Evolutionary conservation across 2,329 filamentous ascomycete genomes (phyloP), one percentile per base, ranked within the genome.

Genomic region (Pseudopithomyces chartarum): DNA sequence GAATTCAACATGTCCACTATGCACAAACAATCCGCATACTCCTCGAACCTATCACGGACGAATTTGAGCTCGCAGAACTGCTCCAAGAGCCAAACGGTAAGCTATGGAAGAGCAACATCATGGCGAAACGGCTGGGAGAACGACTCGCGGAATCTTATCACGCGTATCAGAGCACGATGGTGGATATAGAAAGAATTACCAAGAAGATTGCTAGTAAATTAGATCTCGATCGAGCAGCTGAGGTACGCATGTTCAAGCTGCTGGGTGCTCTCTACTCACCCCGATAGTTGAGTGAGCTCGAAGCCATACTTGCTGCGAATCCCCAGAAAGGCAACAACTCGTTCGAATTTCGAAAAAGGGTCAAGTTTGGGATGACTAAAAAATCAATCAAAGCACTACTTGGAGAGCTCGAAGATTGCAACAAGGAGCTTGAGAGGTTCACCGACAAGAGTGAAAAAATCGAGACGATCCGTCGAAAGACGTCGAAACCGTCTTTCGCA

Each of bases 361-460:
- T 75, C 1, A 64, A 63, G 6, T 76, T 76, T 52, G 70, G 70
- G 3, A 76, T 75, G 73, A 69, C 60, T 39, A 76, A 75, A 56
- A 75, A 74, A 55, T 69, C 59, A 15, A 69, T 76, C 44, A 75
- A 74, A 47, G 64, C 62, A 20, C 56, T 75, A 11, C 57, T 76
- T 3, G 71, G 74, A 50, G 69, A 76, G 55, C 58, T 76, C 19
- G 68, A 74, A 34, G 71, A 74, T 2, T 76, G 73, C 63, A 76
- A 75, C 49, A 74, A 73, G 34, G 72, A 76, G 48, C 63, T 76
- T 3, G 74, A 76, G 50, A 66, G 74, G 13, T 75, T 76, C 38
- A 75, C 73, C 0, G 69, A 75, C 29, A 70, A 71, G 45, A 74
- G 69, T 20, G 73, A 76, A 51, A 75, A 69, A 58, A 68, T 76